Percentiles rank a stretch among this genome's conserved stretches.
Evolutionary conservation across 148 eudicot species (phyloP).

Genomic region (Limonium bicolor): DNA sequence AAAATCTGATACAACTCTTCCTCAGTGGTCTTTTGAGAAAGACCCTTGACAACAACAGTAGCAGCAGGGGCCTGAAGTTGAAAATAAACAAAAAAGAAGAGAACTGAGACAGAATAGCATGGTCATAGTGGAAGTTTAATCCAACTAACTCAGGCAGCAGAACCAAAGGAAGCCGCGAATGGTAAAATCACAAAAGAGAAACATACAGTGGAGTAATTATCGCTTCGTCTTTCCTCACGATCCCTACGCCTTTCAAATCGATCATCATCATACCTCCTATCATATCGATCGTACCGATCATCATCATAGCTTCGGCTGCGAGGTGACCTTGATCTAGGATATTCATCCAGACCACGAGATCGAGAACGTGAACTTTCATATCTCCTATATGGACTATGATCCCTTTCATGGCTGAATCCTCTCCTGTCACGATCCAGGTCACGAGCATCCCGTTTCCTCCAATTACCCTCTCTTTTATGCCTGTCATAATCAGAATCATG

Average conservation of each 20-base stretch:
- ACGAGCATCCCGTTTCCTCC: constrained; percentile 76
- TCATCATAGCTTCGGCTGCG: constrained; percentile 65
- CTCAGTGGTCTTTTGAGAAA: constrained; percentile 89
- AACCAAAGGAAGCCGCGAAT: background rate
- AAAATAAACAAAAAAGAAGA: background rate
- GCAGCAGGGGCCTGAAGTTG: constrained; percentile 65
- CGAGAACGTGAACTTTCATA: constrained; percentile 56
- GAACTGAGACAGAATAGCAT: constrained; percentile 2
- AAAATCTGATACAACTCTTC: constrained; percentile 92
- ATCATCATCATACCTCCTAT: no score
- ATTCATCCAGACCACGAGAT: constrained; percentile 70
- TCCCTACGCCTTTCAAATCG: constrained; percentile 75
- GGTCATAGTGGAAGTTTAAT: no score
- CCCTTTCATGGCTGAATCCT: constrained; percentile 51
- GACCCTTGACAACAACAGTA: constrained; percentile 92
- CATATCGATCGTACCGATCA: constrained; percentile 44
- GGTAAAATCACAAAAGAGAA: background rate
- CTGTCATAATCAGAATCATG: constrained; percentile 89
- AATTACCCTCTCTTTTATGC: constrained; percentile 68
- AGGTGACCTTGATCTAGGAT: constrained; percentile 65
- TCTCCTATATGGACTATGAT: constrained; percentile 58
- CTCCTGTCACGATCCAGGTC: constrained; percentile 69
- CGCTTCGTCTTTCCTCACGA: constrained; percentile 64
- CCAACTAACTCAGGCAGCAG: constrained; percentile 1
- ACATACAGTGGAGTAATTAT: constrained; percentile 52